Conservation (phyloP, 2,329 filamentous ascomycete genomes). For the Cladophialophora carrionii region DNA sequence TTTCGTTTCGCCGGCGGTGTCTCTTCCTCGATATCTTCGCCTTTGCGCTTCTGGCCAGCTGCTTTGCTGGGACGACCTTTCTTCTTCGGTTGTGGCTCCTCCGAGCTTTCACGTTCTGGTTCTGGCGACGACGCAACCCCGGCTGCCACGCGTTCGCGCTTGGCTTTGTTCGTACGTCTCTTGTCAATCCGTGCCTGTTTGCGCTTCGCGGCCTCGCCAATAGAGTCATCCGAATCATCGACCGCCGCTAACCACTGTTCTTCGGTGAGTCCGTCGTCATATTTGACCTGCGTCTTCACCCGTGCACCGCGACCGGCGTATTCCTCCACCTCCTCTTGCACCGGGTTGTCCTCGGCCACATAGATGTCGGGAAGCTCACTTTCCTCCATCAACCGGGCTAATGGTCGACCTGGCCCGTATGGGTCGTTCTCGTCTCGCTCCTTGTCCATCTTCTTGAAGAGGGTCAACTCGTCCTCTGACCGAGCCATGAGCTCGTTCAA, state of each 20-base stretch:
- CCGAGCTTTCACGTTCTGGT: slow-evolving; percentile 76
- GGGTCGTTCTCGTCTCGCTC: slow-evolving; percentile 66
- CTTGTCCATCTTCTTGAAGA: slow-evolving; percentile 83
- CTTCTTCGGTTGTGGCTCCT: slow-evolving; percentile 66
- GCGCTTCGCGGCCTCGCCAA: slow-evolving; percentile 87
- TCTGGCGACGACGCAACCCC: slow-evolving; percentile 71
- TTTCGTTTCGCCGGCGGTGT: slow-evolving; percentile 78
- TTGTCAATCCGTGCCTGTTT: slow-evolving; percentile 85
- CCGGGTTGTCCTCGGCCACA: slow-evolving; percentile 78
- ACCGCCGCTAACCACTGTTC: slow-evolving; percentile 99
- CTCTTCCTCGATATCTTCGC: slow-evolving; percentile 71
- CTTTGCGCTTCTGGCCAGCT: slow-evolving; percentile 82
- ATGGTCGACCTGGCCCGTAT: slow-evolving; percentile 72
- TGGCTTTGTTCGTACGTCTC: slow-evolving; percentile 74
- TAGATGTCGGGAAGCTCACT: slow-evolving; percentile 93
- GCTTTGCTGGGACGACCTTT: slow-evolving; percentile 73
- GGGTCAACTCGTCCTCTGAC: slow-evolving; percentile 72
- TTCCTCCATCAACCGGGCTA: slow-evolving; percentile 82
- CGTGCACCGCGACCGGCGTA: slow-evolving; percentile 84
- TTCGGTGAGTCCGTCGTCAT: slow-evolving; percentile 96
- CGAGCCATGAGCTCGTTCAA: slow-evolving; percentile 93
- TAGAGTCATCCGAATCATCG: slow-evolving; percentile 91
- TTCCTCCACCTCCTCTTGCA: slow-evolving; percentile 74
- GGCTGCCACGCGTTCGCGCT: slow-evolving; percentile 53
- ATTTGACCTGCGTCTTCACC: slow-evolving; percentile 90